phyloP scores from a whole-genome alignment of 768 basidiomycete species.

The Rhodotorula paludigena region DNA sequence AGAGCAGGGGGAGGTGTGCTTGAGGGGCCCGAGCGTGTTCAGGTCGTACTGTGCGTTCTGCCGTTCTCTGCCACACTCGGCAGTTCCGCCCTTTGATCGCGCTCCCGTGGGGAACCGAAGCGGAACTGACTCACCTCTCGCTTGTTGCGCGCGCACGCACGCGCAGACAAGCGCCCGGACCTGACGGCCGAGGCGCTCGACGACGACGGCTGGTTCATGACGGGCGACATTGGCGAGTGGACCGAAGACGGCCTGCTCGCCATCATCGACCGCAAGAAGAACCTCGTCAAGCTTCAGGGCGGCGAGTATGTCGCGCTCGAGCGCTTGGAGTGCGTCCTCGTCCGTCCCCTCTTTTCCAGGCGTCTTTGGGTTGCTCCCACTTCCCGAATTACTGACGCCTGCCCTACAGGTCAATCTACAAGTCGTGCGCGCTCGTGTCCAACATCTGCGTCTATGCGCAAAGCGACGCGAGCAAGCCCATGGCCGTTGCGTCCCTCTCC shows the following conservation, averaged over 20 bases:
- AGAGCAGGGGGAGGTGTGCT: constrained; percentile 79
- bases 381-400: background rate
- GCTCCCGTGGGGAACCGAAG: background rate
- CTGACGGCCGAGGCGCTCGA: constrained; percentile 83
- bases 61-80: background rate
- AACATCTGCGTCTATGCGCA: constrained; percentile 81
- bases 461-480: constrained; percentile 69
- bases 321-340: constrained; percentile 57
- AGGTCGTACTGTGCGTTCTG: constrained; percentile 62
- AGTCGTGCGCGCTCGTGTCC: constrained; percentile 66
- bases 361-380: background rate
- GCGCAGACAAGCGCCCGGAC: constrained; percentile 67
- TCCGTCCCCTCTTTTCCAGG: too few relatives aligned
- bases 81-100: too few relatives aligned
- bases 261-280: constrained; percentile 79
- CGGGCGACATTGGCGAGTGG: constrained; percentile 92
- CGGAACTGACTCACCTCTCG: background rate
- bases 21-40: constrained; percentile 82
- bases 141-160: background rate
- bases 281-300: constrained; percentile 74
- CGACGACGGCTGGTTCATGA: constrained; percentile 72
- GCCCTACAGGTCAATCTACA: constrained; percentile 60
- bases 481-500: constrained; percentile 52
- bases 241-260: constrained; percentile 79
- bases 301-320: constrained; percentile 93